phyloP scores from a whole-genome alignment of 2,329 filamentous ascomycete genomes.

The Neonectria ditissima region DNA sequence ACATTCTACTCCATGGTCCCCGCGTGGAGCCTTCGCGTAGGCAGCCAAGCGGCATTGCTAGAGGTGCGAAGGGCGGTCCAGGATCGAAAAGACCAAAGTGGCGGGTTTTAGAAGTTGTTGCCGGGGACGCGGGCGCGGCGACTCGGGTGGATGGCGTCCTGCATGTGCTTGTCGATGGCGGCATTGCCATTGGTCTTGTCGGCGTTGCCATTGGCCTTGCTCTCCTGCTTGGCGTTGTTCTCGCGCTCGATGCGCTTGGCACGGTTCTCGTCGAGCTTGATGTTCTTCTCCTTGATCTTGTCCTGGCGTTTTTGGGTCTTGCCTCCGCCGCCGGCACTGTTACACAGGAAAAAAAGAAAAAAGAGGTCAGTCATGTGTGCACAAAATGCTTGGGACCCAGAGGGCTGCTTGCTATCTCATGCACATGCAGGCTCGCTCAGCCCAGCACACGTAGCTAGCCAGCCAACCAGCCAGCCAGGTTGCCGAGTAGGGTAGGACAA shows the following conservation, averaged over 20 bases:
- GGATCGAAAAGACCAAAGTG: not conserved
- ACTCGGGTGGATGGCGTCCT: slow-evolving; percentile 64
- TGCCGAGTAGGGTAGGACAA: slow-evolving; percentile 7
- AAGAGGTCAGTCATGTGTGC: slow-evolving; percentile 15
- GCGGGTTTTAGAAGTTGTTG: slow-evolving; percentile 23
- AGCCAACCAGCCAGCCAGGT: slow-evolving; percentile 8
- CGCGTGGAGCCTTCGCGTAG: not conserved
- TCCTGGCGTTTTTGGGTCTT: slow-evolving; percentile 78
- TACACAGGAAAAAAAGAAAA: not conserved
- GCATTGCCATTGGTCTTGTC: slow-evolving; percentile 31
- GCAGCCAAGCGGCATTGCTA: not conserved
- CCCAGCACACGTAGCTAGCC: slow-evolving; percentile 3
- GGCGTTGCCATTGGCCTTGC: slow-evolving; percentile 36
- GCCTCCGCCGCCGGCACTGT: slow-evolving; percentile 84
- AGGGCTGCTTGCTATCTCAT: not conserved
- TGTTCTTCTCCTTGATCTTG: slow-evolving; percentile 88
- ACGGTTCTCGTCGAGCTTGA: slow-evolving; percentile 79
- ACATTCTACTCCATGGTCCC: not conserved
- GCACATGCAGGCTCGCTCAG: slow-evolving; percentile 9
- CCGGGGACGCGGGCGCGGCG: slow-evolving; percentile 53
- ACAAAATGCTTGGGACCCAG: not conserved
- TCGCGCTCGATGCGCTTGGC: slow-evolving; percentile 61
- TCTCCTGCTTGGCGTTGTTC: slow-evolving; percentile 53
- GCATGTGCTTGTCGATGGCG: slow-evolving; percentile 46
- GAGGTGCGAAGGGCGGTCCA: not conserved